Evolutionary conservation across 768 basidiomycete genomes (phyloP).

Genomic region (Tylopilus felleus): DNA sequence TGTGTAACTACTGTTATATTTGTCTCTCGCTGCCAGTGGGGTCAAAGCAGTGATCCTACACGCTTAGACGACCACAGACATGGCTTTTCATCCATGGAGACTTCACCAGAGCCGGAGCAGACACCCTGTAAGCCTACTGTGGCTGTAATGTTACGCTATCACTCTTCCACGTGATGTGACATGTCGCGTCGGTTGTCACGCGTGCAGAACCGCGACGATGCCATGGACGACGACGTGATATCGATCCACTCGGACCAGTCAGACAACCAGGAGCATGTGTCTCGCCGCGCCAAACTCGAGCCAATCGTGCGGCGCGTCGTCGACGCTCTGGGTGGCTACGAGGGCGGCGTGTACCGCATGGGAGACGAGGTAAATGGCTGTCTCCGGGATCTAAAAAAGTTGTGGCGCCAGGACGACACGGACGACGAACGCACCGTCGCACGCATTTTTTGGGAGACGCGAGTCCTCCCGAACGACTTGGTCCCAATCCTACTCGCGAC

Average conservation of each 20-base stretch:
- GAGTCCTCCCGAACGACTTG: conserved; percentile 82
- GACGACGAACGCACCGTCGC: conserved; percentile 97
- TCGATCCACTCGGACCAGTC: conserved; percentile 32
- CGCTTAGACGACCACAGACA: conserved; percentile 8
- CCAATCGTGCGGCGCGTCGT: conserved; percentile 73
- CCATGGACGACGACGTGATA: conserved; percentile 35
- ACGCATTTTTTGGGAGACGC: conserved; percentile 86
- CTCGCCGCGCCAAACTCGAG: conserved; percentile 55
- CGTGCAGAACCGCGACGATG: background rate
- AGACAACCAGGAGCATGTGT: conserved; percentile 26
- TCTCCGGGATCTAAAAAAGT: conserved; percentile 89
- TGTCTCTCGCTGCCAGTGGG: background rate
- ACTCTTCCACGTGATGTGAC: conserved; percentile 31
- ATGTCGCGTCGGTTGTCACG: conserved; percentile 23
- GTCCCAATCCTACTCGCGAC: conserved; percentile 81
- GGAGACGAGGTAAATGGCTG: conserved; percentile 83
- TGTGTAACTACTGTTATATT: conserved; percentile 1
- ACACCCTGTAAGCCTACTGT: no score
- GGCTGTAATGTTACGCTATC: background rate
- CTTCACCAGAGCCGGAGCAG: background rate
- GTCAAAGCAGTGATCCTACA: background rate
- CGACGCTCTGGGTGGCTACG: conserved; percentile 75
- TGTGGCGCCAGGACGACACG: conserved; percentile 95
- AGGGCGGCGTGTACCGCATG: conserved; percentile 63
- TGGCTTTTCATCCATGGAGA: conserved; percentile 3